Base-by-base conservation (phyloP, 2,329 filamentous ascomycete species). In the Cladosporium sp. region DNA sequence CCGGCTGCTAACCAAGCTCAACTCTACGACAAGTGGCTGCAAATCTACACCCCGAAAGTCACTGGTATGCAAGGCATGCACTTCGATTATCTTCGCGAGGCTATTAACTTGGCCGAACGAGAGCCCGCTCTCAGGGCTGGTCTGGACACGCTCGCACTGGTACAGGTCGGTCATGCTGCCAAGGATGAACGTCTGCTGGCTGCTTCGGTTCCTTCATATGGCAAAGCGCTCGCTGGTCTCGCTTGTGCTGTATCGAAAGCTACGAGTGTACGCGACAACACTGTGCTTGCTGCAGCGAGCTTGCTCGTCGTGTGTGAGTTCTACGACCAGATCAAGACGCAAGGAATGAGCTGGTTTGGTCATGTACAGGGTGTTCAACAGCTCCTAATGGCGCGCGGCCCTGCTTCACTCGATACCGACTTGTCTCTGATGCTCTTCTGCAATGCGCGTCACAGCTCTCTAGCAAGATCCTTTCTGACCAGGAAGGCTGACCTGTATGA, bases 1-100 rank as follows among this genome's bases (percentile, higher is more conserved):
- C 34, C 47, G 8, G 54, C 60, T 10, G 60, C 56, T 7, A 60
- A 62, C 7, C 60, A 65, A n/a, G 44, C 47, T 25, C 61, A 65
- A 34, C 56, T 68, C 19, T 61, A 59, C 13, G 42, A 61, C 25
- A 56, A 40, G 12, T 57, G 53, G 37, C 50, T 61, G 48, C 36
- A 48, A 6, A 51, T 61, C 10, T 61, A 61, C 12, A 52, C 45
- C 32, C 59, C 59, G 1, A 40, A 12, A 17, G 54, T 49, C 7
- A 28, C 37, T 10, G 36, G 55, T n/a, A 20, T 19, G 6, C 55
- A 51, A 25, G 48, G 55, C 32, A 25, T 57, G 17, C 45, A 55
- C 20, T 55, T 53, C 51, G 42, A 49, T 19, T 55, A 56, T 34
- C 37, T 55, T 4, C 50, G 36, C n/a, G 51, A 39, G 9, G 47